phyloP scores from a whole-genome alignment of 23 red algal species.

The Gracilaria domingensis region DNA sequence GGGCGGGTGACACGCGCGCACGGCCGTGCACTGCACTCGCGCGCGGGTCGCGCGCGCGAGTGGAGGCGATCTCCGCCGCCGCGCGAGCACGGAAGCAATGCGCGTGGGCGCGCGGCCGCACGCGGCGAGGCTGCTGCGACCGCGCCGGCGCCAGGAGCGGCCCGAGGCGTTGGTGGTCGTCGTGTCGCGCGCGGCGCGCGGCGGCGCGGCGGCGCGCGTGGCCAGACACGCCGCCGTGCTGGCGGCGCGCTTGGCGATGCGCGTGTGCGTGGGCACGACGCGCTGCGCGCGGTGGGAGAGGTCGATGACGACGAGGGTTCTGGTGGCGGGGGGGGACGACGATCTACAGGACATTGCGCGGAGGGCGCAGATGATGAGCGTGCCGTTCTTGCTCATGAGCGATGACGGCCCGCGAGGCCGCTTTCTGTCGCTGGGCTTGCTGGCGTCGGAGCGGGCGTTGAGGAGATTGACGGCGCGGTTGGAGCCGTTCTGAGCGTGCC shows the following conservation, averaged over 20 bases:
- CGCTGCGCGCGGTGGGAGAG: not conserved
- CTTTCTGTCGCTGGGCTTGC: not conserved
- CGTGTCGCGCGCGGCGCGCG: not conserved
- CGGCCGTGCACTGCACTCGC: not conserved
- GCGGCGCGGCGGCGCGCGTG: slow-evolving; percentile 7
- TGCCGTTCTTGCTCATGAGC: not conserved
- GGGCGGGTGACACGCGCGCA: not conserved
- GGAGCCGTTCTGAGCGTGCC: not conserved
- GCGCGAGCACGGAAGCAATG: not conserved
- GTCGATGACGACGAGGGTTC: not conserved
- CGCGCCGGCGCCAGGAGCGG: not conserved
- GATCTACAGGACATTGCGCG: not conserved
- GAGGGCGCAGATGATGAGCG: not conserved
- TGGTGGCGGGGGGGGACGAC: not conserved
- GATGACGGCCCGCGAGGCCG: not conserved
- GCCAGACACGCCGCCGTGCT: slow-evolving; percentile 3
- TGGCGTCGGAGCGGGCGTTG: not conserved
- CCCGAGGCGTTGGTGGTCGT: slow-evolving; percentile 26
- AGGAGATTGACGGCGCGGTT: not conserved
- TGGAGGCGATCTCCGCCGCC: not conserved
- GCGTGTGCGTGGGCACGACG: slow-evolving; percentile 14
- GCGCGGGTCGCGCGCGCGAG: not conserved
- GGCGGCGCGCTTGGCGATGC: slow-evolving; percentile 23
- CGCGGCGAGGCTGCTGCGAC: not conserved
- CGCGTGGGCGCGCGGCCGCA: not conserved